Conservation (phyloP, 768 basidiomycete genomes). For the Boletus tomentosulus region DNA sequence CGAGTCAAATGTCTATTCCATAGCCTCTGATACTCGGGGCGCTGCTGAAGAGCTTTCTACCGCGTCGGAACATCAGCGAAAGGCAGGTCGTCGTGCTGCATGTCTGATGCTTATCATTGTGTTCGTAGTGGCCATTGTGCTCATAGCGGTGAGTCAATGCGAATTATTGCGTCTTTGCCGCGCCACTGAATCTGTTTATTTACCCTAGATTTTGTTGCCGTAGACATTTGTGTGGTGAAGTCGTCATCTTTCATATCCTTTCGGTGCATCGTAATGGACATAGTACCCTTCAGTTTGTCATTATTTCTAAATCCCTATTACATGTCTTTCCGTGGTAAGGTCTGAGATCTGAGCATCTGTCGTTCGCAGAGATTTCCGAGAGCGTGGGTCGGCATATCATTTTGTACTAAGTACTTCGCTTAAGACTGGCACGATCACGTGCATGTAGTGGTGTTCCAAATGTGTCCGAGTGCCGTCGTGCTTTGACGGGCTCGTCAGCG, state of each 20-base stretch:
- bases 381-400: too few relatives aligned
- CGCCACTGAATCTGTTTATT: background rate
- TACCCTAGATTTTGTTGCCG: conserved; percentile 22
- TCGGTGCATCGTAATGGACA: conserved; percentile 12
- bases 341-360: too few relatives aligned
- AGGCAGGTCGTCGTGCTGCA: conserved; percentile 83
- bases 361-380: too few relatives aligned
- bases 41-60: conserved; percentile 85
- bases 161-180: background rate
- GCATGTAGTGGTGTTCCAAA: conserved; percentile 27
- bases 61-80: conserved; percentile 91
- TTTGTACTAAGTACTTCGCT: too few relatives aligned
- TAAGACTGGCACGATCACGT: conserved; percentile 22
- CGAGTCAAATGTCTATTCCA: conserved; percentile 86
- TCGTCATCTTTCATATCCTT: background rate
- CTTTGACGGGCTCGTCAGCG: conserved; percentile 31
- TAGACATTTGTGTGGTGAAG: conserved; percentile 8
- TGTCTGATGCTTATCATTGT: conserved; percentile 87
- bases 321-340: background rate
- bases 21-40: conserved; percentile 74
- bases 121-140: conserved; percentile 81
- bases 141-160: conserved; percentile 74
- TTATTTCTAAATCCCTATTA: conserved; percentile 27
- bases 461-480: conserved; percentile 20
- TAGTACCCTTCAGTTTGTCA: conserved; percentile 10